Percentiles rank a stretch among this genome's conserved stretches.
Conservation (phyloP, 768 basidiomycete genomes). For the Pleurotus salmoneostramineus region DNA sequence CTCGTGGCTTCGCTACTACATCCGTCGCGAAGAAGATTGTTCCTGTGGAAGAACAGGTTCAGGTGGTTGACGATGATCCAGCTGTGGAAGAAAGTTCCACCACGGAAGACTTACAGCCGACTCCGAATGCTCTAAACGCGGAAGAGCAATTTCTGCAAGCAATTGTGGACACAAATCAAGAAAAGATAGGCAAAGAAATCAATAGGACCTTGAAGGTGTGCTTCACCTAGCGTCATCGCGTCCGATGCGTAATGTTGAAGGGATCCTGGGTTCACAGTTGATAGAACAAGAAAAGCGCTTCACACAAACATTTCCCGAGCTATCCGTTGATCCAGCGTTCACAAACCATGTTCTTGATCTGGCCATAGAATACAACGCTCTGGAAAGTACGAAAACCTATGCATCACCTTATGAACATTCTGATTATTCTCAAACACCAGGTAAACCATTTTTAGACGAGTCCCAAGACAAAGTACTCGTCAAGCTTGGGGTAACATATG, state of each 20-base stretch:
- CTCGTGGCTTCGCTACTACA: slow-evolving; percentile 76
- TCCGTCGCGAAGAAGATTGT: slow-evolving; percentile 76
- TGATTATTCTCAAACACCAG: slow-evolving; percentile 15
- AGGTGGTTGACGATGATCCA: slow-evolving; percentile 18
- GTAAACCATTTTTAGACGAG: slow-evolving; percentile 40
- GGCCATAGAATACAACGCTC: slow-evolving; percentile 28
- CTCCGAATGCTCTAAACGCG: slow-evolving; percentile 15
- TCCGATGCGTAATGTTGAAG: too few relatives aligned
- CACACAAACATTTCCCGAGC: slow-evolving; percentile 53
- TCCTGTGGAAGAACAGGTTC: slow-evolving; percentile 22
- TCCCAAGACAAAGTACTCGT: slow-evolving; percentile 68
- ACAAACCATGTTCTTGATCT: slow-evolving; percentile 59
- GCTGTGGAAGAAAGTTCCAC: slow-evolving; percentile 5
- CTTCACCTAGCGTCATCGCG: neutral
- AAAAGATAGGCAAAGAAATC: slow-evolving; percentile 87
- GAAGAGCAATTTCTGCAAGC: slow-evolving; percentile 62
- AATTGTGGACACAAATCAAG: slow-evolving; percentile 79
- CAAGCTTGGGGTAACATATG: slow-evolving; percentile 76
- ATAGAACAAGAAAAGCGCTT: slow-evolving; percentile 81
- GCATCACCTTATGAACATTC: neutral
- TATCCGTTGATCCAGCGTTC: slow-evolving; percentile 60
- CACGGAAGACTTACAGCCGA: neutral
- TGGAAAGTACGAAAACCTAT: slow-evolving; percentile 21
- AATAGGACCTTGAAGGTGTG: slow-evolving; percentile 60
- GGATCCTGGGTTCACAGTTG: slow-evolving; percentile 37